Evolutionary conservation across 768 basidiomycete species (phyloP).

Genomic region (Phallus indusiatus): DNA sequence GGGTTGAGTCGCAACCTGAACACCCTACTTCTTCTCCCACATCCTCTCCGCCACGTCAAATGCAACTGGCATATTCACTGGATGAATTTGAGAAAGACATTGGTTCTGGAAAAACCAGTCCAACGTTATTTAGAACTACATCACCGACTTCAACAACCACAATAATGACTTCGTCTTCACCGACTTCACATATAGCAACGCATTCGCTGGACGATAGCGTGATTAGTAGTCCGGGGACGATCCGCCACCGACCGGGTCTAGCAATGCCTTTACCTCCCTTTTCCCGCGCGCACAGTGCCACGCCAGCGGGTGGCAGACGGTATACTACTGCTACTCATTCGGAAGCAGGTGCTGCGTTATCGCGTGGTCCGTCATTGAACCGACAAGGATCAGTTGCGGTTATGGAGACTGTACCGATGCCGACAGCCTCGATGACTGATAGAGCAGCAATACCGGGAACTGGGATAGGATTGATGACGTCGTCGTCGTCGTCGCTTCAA

Average conservation of each 20-base stretch:
- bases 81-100: neutral
- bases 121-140: conserved; percentile 1
- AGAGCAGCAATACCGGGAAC: too few species aligned
- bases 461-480: neutral
- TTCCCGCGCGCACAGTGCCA: conserved; percentile 26
- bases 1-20: neutral
- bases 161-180: conserved; percentile 8
- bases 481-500: conserved; percentile 19
- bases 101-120: neutral
- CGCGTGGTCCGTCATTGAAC: conserved; percentile 31
- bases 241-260: neutral
- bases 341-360: conserved; percentile 8
- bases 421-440: conserved; percentile 24
- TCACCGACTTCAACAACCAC: conserved; percentile 17
- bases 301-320: conserved; percentile 11
- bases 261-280: conserved; percentile 18
- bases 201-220: conserved; percentile 39
- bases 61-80: neutral
- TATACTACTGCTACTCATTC: conserved; percentile 8
- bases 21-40: neutral
- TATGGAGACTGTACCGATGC: conserved; percentile 36
- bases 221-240: neutral
- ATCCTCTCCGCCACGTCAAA: neutral
- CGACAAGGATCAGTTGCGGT: conserved; percentile 47
- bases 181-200: conserved; percentile 42